Base-by-base conservation (phyloP, 257 asterid genomes). In the Pogostemon cablin region DNA sequence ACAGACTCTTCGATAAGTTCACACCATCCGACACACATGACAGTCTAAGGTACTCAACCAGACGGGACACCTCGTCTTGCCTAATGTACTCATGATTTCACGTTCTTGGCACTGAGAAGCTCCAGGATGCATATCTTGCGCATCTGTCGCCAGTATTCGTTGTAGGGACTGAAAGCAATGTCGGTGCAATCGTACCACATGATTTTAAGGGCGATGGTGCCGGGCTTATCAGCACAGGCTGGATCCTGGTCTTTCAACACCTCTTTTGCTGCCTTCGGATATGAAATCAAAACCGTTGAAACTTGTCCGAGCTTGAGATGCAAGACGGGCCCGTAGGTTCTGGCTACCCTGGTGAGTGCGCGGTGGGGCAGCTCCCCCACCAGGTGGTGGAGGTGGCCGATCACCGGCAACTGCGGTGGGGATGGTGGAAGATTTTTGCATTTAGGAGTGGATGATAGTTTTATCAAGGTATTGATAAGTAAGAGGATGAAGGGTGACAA, bases 131-230 rank as follows among this genome's bases (percentile, higher is more conserved):
- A 74, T 7, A 78, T 78, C 7, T 64, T 78, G 8, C 82, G 50
- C 79, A 74, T 78, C 50, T 78, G 79, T 0, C 71, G 46, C 82
- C 82, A 78, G 50, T 62, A 78, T 11, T 74, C 62, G 11, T 63
- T 69, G 38, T 62, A 78, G 17, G 72, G 69, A 62, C 73, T 10
- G 55, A 73, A 78, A 0, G 59, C 46, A 15, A 78, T 34, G 41
- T 65, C 76, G 9, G 4, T 4, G 59, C 69, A 46, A 11, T 78
- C 25, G 69, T 78, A 74, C 79, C 76, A 78, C 35, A 78, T 39
- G 15, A 76, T 73, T 59, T 72, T 46, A 0, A 20, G 0, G 35
- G 68, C 71, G 0, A 68, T 44, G 50, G 49, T 10, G 3, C 5
- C 8, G 0, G 71, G 71, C 38, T 65, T 9, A 46, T 53, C 43